Evolutionary conservation across 2,329 filamentous ascomycete genomes (phyloP).

Genomic region (Alternaria arborescens): DNA sequence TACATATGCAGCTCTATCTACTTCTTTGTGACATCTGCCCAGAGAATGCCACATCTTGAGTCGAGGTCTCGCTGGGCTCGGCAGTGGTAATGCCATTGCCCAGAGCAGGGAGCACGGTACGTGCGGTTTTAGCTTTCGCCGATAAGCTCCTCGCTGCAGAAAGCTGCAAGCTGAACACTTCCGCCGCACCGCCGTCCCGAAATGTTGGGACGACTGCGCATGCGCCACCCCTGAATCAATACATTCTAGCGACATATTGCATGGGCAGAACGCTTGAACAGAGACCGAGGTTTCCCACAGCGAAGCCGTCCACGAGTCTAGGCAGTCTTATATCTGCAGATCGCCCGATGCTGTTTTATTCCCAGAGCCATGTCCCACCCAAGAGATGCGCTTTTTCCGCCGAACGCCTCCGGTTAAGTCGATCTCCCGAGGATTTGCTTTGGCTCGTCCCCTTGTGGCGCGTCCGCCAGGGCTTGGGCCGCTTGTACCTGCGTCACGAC

Average conservation of each 20-base stretch:
- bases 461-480: neutral
- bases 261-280: neutral
- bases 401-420: slow-evolving; percentile 4
- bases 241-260: neutral
- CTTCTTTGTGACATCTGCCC: neutral
- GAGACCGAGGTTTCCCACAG: neutral
- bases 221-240: slow-evolving; percentile 4
- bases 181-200: neutral
- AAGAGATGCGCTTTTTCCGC: neutral
- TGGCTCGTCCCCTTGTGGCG: neutral
- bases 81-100: neutral
- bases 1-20: neutral
- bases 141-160: slow-evolving; percentile 1
- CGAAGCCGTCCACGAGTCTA: neutral
- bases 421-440: slow-evolving; percentile 3
- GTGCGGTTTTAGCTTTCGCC: neutral
- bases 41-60: neutral
- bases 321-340: neutral
- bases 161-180: neutral
- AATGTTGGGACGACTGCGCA: slow-evolving; percentile 3
- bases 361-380: neutral
- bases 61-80: neutral
- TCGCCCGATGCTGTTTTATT: neutral
- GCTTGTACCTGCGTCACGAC: slow-evolving; percentile 12
- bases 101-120: neutral